Conservation (phyloP, 371 early-diverging fungal species). For the Saksenaea oblongispora region DNA sequence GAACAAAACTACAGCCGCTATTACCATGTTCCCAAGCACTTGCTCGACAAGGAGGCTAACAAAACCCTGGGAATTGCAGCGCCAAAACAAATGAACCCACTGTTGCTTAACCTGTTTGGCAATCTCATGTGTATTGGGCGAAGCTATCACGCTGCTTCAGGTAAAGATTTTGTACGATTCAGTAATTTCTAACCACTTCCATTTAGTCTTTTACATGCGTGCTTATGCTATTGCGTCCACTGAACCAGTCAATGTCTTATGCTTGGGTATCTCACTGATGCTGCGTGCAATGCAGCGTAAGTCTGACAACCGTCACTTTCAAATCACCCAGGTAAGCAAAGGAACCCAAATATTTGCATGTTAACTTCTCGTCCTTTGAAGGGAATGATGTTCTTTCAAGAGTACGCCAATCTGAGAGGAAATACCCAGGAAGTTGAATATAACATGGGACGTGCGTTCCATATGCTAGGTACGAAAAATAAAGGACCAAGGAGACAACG, state of each 20-base stretch:
- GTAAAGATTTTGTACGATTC: constrained; percentile 36
- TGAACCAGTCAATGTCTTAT: constrained; percentile 71
- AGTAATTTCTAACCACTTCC: background rate
- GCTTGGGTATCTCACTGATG: constrained; percentile 61
- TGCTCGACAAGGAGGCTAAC: background rate
- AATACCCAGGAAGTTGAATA: constrained; percentile 77
- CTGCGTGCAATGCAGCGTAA: constrained; percentile 70
- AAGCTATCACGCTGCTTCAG: constrained; percentile 57
- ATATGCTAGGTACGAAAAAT: constrained; percentile 60
- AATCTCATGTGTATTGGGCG: constrained; percentile 57
- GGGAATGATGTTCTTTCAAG: constrained; percentile 70
- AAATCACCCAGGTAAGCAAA: constrained; percentile 55
- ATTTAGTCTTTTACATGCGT: constrained; percentile 61
- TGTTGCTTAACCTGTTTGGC: constrained; percentile 61
- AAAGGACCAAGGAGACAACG: background rate
- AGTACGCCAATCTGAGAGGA: constrained; percentile 60
- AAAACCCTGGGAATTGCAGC: background rate
- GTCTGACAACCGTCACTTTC: constrained; percentile 69
- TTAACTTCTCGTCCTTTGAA: constrained; percentile 12
- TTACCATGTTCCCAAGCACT: constrained; percentile 12
- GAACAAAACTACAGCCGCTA: constrained; percentile 21
- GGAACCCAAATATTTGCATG: background rate
- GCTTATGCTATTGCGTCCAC: constrained; percentile 58
- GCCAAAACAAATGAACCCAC: constrained; percentile 29
- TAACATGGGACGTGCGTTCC: constrained; percentile 86